Conservation (phyloP, 371 early-diverging fungal genomes). For the Apophysomyces variabilis region DNA sequence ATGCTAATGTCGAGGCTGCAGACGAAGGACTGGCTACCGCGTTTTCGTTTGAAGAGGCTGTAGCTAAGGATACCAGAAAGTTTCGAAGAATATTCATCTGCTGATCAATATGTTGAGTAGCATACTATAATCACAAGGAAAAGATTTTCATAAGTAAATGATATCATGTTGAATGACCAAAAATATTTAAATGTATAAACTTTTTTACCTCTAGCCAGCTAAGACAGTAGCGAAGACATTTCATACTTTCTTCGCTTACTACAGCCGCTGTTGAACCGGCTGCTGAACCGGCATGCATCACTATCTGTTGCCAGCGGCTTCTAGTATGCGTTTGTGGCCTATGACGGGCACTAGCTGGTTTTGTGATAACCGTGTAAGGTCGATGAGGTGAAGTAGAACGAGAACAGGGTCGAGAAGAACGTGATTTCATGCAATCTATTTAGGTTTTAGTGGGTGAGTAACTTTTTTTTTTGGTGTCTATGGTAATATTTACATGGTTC, state of each 20-base stretch:
- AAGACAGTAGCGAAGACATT: constrained; percentile 77
- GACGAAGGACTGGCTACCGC: constrained; percentile 27
- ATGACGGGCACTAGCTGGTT: constrained; percentile 24
- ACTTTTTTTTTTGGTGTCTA: background rate
- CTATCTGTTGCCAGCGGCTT: constrained; percentile 76
- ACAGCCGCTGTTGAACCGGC: constrained; percentile 76
- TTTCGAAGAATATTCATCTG: constrained; percentile 76
- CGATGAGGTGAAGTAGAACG: constrained; percentile 53
- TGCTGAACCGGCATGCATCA: constrained; percentile 70
- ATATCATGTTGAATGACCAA: background rate
- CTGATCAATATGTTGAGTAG: constrained; percentile 79
- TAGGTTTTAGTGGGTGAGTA: background rate
- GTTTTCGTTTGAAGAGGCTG: constrained; percentile 15
- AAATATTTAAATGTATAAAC: background rate
- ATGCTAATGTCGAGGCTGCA: constrained; percentile 50
- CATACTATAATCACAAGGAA: constrained; percentile 61
- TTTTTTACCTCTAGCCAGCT: constrained; percentile 73
- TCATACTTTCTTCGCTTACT: constrained; percentile 81
- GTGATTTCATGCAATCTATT: constrained; percentile 20
- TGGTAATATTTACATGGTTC: constrained; percentile 21
- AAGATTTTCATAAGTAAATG: constrained; percentile 3
- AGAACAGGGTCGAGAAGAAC: constrained; percentile 33
- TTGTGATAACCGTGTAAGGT: constrained; percentile 34
- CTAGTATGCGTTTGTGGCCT: constrained; percentile 30
- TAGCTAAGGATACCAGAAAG: constrained; percentile 65